These are phyloP conservation scores for Dryas octopetala DNA, from an alignment of 306 rosid genomes.

Conservation along the genomic window DNA sequence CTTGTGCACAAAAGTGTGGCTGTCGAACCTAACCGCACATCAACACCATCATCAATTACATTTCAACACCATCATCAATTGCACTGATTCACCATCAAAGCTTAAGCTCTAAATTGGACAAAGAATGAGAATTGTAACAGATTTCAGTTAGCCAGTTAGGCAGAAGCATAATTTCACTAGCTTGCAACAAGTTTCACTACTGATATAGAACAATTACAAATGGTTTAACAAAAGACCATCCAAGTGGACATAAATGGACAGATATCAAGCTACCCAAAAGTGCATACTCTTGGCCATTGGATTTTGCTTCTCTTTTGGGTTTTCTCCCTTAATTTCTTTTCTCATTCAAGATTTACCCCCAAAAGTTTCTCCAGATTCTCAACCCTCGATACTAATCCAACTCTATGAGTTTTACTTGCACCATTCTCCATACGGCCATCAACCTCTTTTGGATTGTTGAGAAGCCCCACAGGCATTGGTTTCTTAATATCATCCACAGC, in stretches of 20 bases:
- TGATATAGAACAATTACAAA: not conserved
- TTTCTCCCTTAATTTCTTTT: not conserved
- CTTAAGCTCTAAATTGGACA: not conserved
- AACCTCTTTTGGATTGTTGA: constrained; percentile 11
- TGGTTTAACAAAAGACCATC: not conserved
- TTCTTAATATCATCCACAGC: too few species aligned
- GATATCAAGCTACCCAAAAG: not conserved
- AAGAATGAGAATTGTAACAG: not conserved
- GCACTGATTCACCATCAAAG: not conserved
- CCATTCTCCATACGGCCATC: not conserved
- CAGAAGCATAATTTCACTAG: not conserved
- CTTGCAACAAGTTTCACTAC: not conserved
- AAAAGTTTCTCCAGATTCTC: not conserved
- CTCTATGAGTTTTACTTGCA: not conserved
- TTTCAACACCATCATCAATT: too few species aligned
- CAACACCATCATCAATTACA: too few species aligned
- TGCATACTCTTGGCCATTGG: not conserved
- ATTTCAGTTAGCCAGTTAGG: not conserved
- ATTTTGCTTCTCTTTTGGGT: not conserved
- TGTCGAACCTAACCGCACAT: too few species aligned
- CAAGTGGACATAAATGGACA: not conserved
- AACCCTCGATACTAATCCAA: constrained; percentile 16
- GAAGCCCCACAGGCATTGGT: constrained; percentile 3
- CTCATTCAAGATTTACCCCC: not conserved
- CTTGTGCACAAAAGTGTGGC: too few species aligned